These are phyloP conservation scores for Zasmidium cellare DNA, from an alignment of 2,329 filamentous ascomycete species.

Conservation along the genomic window DNA sequence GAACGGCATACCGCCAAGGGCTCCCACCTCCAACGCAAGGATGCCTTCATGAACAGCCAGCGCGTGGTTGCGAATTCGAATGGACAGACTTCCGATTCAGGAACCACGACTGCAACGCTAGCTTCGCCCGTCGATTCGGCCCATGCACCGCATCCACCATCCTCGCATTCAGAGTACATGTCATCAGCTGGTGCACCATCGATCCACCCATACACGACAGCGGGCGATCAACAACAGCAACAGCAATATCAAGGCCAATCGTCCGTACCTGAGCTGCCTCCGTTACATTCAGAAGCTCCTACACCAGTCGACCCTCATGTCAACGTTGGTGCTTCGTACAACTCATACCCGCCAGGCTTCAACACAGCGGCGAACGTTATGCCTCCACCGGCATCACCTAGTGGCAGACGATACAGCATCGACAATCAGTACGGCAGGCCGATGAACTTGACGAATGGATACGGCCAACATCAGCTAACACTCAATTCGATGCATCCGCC, in stretches of 20 bases:
- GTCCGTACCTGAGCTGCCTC: constrained; percentile 4
- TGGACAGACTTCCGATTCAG: constrained; percentile 6
- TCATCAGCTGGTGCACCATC: constrained; percentile 10
- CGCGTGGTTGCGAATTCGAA: constrained; percentile 11
- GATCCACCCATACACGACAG: constrained; percentile 12
- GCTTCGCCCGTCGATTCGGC: constrained; percentile 25
- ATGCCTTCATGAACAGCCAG: constrained; percentile 59
- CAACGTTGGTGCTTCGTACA: constrained; percentile 11
- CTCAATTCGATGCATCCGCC: constrained; percentile 31
- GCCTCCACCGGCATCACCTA: constrained; percentile 15
- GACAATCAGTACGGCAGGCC: constrained; percentile 21
- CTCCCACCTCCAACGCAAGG: constrained; percentile 73
- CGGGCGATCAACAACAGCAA: constrained; percentile 6
- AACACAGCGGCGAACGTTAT: constrained; percentile 7
- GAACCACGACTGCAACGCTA: constrained; percentile 16
- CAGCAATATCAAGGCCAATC: constrained; percentile 10
- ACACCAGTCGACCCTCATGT: constrained; percentile 8
- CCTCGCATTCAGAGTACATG: constrained; percentile 13
- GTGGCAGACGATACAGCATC: constrained; percentile 24
- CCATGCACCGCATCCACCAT: constrained; percentile 13
- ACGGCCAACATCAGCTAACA: constrained; percentile 12
- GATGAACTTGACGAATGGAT: constrained; percentile 15
- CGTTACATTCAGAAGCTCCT: constrained; percentile 8
- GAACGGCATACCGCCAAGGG: constrained; percentile 61
- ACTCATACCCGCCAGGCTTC: constrained; percentile 13